Conservation (phyloP, 2,329 filamentous ascomycete species). For the Aspergillus glaucus region DNA sequence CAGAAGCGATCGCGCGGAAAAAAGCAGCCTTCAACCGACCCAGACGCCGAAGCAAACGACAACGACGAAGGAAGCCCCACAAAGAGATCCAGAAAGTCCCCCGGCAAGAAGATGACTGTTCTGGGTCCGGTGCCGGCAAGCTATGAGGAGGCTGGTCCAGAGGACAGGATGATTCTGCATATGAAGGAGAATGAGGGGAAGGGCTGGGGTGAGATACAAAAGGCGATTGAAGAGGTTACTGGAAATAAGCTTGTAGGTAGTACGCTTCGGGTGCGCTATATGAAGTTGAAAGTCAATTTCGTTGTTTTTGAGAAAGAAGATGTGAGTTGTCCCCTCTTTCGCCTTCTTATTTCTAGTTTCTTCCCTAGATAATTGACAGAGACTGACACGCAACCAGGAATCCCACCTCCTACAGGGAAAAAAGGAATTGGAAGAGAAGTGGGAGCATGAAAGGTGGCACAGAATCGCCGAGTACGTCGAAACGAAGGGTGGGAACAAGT, state of each 20-base stretch:
- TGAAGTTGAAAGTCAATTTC: background rate
- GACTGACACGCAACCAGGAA: too few species aligned
- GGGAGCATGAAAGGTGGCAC: background rate
- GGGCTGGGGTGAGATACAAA: background rate
- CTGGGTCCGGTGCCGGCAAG: constrained; percentile 18
- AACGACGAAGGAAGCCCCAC: too few species aligned
- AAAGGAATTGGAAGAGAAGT: constrained; percentile 14
- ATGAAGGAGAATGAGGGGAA: background rate
- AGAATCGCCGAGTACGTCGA: background rate
- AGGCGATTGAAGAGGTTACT: background rate
- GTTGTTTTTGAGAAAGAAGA: constrained; percentile 18
- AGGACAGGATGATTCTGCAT: background rate
- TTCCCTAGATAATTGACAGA: too few species aligned
- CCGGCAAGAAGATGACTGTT: too few species aligned
- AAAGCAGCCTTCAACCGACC: too few species aligned
- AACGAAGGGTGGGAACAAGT: background rate
- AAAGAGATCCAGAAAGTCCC: too few species aligned
- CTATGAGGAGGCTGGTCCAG: constrained; percentile 4
- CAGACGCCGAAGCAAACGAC: too few species aligned
- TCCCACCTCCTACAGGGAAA: constrained; percentile 18
- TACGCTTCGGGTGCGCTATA: background rate
- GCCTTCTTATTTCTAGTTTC: too few species aligned
- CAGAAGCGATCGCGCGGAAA: too few species aligned
- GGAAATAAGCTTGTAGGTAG: background rate
- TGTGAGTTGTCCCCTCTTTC: constrained; percentile 7